Base-by-base conservation (phyloP, 441 rosid genomes). In the Pelargonium exstipulatum region DNA sequence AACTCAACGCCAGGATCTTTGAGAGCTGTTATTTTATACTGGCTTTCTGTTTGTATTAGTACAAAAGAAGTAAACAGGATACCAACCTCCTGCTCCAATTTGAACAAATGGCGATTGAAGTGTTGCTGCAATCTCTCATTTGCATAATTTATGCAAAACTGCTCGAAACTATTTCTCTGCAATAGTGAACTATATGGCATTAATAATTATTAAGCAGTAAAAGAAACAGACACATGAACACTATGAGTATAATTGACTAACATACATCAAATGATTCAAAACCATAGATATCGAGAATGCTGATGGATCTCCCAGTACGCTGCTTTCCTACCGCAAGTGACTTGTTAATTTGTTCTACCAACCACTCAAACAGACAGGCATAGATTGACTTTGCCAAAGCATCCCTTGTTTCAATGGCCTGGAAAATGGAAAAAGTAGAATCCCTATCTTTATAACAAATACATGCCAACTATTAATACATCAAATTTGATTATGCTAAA, bases 101-200 rank as follows among this genome's bases (percentile, higher is more conserved):
- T 95, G 89, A 95, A 95, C 35, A 95, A 75, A 78, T 95, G 99
- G 55, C 99, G 97, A 73, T 92, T 95, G 73, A 95, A 95, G 78
- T 95, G 99, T 77, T 95, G 99, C 80, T 95, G 99, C 83, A 94
- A 76, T 83, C 99, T 91, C 87, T 94, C 99, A 79, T 94, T 94
- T 62, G 99, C 99, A 84, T 94, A 94, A 76, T 94, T 94, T 80
- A 94, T 94, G 82, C 99, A 94, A 72, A 95, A 95, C 78, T 95
- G 99, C 86, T 95, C 99, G 80, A 95, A 95, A 80, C 99, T 95
- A 80, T 95, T 92, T 66, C 86, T 90, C 99, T 95, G 90, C 85
- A 84, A 48, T 75, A 67, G 73, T 32, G 73, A 65, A 67, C 4
- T 29, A 40, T 14, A 64, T 57, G 58, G 64, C 48, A 69, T 66